phyloP scores from a whole-genome alignment of 1,284 basidiomycete species.

The Papiliotrema nemorosa region DNA sequence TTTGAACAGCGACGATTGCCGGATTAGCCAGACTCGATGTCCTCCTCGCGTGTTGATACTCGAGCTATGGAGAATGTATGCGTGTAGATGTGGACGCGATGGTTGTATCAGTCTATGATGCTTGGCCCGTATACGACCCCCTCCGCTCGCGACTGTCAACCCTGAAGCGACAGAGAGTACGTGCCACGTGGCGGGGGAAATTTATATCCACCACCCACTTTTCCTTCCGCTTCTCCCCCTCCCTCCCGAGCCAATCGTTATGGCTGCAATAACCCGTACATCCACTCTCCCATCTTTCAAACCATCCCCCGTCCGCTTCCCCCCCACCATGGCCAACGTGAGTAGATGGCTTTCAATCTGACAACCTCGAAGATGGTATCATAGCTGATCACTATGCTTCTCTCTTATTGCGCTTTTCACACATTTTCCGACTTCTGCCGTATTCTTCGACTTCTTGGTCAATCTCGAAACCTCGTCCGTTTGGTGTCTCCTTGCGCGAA shows the following conservation, averaged over 20 bases:
- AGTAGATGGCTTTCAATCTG: conserved; percentile 3
- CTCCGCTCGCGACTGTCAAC: too few species aligned
- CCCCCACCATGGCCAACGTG: conserved; percentile 13
- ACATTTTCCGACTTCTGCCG: conserved; percentile 2
- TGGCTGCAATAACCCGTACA: background rate
- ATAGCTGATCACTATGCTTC: background rate
- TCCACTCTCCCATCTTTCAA: background rate
- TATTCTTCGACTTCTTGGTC: background rate
- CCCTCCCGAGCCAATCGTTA: background rate
- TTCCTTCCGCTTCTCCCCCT: background rate
- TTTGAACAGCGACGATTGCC: too few species aligned
- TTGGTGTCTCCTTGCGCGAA: background rate
- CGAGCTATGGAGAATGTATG: too few species aligned
- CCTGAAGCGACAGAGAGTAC: too few species aligned
- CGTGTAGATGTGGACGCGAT: too few species aligned
- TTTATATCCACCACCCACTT: background rate
- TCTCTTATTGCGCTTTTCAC: background rate
- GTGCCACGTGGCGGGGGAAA: background rate
- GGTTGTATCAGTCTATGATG: too few species aligned
- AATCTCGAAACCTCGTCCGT: background rate
- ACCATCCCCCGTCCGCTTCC: background rate
- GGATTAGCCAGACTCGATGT: too few species aligned
- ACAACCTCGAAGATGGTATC: background rate
- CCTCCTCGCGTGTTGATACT: too few species aligned
- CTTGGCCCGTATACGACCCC: too few species aligned